These are phyloP conservation scores for Nidularia pulvinata DNA, from an alignment of 768 basidiomycete genomes.

Conservation along the genomic window DNA sequence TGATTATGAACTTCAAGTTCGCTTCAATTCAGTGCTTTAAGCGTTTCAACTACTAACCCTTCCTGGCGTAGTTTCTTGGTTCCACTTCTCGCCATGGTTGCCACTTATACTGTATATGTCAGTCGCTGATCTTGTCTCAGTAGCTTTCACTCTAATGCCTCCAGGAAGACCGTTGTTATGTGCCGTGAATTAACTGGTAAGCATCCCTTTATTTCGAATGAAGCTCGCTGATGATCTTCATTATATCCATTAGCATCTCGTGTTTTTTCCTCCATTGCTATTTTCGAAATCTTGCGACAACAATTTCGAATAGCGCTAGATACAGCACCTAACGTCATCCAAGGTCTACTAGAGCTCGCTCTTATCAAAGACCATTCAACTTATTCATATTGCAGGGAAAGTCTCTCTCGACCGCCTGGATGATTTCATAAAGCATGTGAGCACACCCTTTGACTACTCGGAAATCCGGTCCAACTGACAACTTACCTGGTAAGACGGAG, in stretches of 20 bases:
- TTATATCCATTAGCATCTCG: background rate
- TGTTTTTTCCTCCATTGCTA: constrained; percentile 24
- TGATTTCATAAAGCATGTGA: constrained; percentile 38
- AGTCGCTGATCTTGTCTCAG: background rate
- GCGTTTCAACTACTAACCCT: background rate
- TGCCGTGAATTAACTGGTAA: background rate
- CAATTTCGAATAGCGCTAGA: constrained; percentile 27
- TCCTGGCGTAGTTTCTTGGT: background rate
- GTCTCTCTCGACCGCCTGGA: constrained; percentile 51
- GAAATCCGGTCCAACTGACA: no score
- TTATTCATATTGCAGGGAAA: constrained; percentile 27
- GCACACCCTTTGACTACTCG: background rate
- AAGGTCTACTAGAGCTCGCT: background rate
- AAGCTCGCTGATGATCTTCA: constrained; percentile 33
- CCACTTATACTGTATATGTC: background rate
- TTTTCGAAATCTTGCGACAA: constrained; percentile 46
- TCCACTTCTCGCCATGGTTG: background rate
- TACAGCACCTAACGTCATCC: constrained; percentile 14
- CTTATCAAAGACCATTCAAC: constrained; percentile 11
- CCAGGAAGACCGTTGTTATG: background rate
- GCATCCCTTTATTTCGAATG: background rate
- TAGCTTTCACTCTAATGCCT: background rate
- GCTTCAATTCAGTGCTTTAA: background rate
- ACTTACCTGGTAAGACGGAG: no score
- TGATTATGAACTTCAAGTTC: background rate